Evolutionary conservation across 2,329 filamentous ascomycete species (phyloP).

Genomic region (Didymella segeticola): DNA sequence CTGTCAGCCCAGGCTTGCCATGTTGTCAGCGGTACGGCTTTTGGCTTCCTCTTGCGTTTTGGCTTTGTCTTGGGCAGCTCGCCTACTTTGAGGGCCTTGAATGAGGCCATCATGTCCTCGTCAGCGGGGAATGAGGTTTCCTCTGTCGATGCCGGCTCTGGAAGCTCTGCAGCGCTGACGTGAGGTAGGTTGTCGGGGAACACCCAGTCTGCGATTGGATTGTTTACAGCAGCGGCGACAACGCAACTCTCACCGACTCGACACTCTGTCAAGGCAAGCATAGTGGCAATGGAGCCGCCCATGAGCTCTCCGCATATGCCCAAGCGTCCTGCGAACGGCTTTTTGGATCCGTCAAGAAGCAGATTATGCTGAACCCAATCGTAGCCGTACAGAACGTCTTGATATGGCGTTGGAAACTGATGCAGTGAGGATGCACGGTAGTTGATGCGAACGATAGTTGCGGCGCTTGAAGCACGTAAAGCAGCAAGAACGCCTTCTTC

Average conservation of each 20-base stretch:
- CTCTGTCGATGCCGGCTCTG: conserved; percentile 39
- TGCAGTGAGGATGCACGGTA: conserved; percentile 50
- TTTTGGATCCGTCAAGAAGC: conserved; percentile 27
- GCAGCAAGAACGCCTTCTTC: conserved; percentile 43
- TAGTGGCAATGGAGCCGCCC: conserved; percentile 56
- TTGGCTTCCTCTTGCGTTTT: conserved; percentile 26
- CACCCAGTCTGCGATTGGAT: conserved; percentile 58
- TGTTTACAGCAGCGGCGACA: conserved; percentile 55
- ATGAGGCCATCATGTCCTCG: conserved; percentile 30
- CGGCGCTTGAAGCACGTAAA: conserved; percentile 47
- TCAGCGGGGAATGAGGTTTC: conserved; percentile 42
- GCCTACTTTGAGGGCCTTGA: conserved; percentile 10
- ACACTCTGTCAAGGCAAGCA: conserved; percentile 60
- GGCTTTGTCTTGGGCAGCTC: conserved; percentile 14
- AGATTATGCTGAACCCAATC: conserved; percentile 56
- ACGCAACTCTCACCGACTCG: conserved; percentile 50
- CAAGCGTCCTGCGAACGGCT: conserved; percentile 41
- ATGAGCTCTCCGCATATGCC: conserved; percentile 57
- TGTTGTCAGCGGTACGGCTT: conserved; percentile 28
- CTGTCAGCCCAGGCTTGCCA: conserved; percentile 40
- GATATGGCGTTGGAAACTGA: conserved; percentile 54
- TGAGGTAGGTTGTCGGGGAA: conserved; percentile 46
- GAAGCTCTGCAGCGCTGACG: conserved; percentile 28
- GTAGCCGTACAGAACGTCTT: conserved; percentile 56
- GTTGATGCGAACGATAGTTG: conserved; percentile 54